These are phyloP conservation scores for Pelargonium fulgidum DNA, from an alignment of 441 rosid species.

Conservation along the genomic window DNA sequence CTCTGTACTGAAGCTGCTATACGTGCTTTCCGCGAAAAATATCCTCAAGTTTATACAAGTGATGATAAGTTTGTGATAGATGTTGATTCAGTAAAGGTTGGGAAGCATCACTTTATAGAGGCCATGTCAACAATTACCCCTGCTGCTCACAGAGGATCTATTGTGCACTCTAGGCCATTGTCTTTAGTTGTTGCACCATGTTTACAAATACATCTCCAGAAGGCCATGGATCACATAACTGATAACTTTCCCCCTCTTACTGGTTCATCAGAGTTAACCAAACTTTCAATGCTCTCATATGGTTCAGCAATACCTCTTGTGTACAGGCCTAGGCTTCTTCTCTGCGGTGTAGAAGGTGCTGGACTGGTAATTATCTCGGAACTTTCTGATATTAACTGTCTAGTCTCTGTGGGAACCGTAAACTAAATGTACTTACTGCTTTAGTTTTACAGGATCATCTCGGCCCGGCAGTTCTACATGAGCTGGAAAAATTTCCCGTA, in stretches of 20 bases:
- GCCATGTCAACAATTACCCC: conserved; percentile 98
- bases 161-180: conserved; percentile 93
- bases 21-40: conserved; percentile 95
- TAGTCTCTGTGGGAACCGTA: conserved; percentile 24
- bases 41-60: conserved; percentile 98
- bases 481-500: conserved; percentile 95
- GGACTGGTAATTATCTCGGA: conserved; percentile 79
- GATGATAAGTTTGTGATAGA: conserved; percentile 94
- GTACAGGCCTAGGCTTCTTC: conserved; percentile 90
- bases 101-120: conserved; percentile 80
- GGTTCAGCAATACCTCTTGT: conserved; percentile 93
- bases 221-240: conserved; percentile 61
- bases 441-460: conserved; percentile 94
- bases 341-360: conserved; percentile 78
- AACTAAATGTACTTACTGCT: conserved; percentile 68
- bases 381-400: conserved; percentile 19
- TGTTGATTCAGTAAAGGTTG: conserved; percentile 85
- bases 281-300: conserved; percentile 90
- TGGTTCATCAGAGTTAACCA: conserved; percentile 63
- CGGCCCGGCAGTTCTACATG: conserved; percentile 95
- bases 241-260: conserved; percentile 73
- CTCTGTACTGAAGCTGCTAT: conserved; percentile 99
- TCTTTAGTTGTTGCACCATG: conserved; percentile 92
- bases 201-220: conserved; percentile 71
- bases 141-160: conserved; percentile 96